Evolutionary conservation across 2,329 filamentous ascomycete species (phyloP).

Genomic region (Colletotrichum sp.): DNA sequence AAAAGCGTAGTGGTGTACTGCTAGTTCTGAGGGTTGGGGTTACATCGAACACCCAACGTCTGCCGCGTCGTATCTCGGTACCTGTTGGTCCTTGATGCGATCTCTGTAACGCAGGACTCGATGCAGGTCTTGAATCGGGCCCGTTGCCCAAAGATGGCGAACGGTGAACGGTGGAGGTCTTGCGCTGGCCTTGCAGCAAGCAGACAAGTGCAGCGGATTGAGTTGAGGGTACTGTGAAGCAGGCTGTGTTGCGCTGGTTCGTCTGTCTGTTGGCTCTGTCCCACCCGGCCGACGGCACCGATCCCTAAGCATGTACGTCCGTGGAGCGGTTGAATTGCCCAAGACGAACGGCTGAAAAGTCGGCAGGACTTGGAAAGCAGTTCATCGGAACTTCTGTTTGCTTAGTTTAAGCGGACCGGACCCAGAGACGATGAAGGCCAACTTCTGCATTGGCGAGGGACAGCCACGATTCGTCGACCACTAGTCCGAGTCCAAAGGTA

Average conservation of each 20-base stretch:
- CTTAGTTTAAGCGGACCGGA: not conserved
- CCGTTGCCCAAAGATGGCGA: conserved; percentile 4
- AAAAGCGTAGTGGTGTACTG: not conserved
- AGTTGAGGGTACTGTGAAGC: not conserved
- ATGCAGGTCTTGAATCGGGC: conserved; percentile 17
- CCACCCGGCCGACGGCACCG: not conserved
- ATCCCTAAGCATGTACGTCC: not conserved
- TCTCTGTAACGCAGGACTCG: not conserved
- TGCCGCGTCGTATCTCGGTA: not conserved
- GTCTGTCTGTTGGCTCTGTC: not conserved
- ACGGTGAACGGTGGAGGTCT: not conserved
- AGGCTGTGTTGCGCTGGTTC: not conserved
- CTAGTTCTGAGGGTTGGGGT: conserved; percentile 4
- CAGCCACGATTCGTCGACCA: not conserved
- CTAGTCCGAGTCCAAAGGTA: not conserved
- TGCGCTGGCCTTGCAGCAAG: conserved; percentile 11
- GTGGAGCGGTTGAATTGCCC: not conserved
- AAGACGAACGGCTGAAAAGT: not conserved
- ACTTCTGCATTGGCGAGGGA: not conserved
- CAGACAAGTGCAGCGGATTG: not conserved
- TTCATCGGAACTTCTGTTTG: not conserved
- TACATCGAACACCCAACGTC: not conserved
- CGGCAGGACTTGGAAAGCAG: not conserved
- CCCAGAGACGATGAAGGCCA: not conserved
- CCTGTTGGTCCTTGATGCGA: not conserved